Evolutionary conservation across 2,329 filamentous ascomycete species (phyloP), one percentile per base, ranked within the genome.

Genomic region (Fusarium tuaranense): DNA sequence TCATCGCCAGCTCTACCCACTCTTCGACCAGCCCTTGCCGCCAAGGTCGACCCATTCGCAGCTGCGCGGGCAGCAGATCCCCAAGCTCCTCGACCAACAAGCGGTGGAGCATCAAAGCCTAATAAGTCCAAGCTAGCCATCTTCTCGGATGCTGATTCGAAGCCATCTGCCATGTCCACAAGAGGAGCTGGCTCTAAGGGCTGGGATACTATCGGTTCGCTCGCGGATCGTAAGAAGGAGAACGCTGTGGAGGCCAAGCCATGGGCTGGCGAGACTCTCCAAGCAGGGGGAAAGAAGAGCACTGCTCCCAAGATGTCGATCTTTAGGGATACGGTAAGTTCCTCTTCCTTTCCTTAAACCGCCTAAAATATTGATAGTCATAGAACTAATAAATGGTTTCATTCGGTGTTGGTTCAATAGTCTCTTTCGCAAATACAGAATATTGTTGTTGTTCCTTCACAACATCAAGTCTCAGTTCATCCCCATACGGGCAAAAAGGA

Each of bases 151-250:
- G 87, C 89, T 0, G 91, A 93, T 69, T 88, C 89, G 51, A 86
- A 89, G 51, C 85, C 91, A 6, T 88, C 91, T 14, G 87, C 86
- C 67, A 87, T 88, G 81, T 88, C 86, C 68, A 87, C 87, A 67
- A 86, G 86, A 16, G 86, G 85, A 4, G 85, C 86, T 12, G 84
- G 84, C 51, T 88, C 91, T 2, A 93, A 92, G 81, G 96, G 95
- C 3, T 98, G 97, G 96, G 94, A 98, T 74, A 96, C 87, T 72
- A 98, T 99, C 80, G 95, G 94, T 34, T 95, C 95, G 2, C 85
- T 98, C 70, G 90, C 92, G 61, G 94, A 98, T 71, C 90, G 97
- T 60, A 98, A 94, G 87, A 99, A 98, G 88, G 97, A 99, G 83
- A 99, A 99, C 80, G 87, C 88, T 8, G 86, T 95, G 75, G 95